These are phyloP conservation scores for Cicer yamashitae DNA, from an alignment of 306 rosid species.

Conservation along the genomic window DNA sequence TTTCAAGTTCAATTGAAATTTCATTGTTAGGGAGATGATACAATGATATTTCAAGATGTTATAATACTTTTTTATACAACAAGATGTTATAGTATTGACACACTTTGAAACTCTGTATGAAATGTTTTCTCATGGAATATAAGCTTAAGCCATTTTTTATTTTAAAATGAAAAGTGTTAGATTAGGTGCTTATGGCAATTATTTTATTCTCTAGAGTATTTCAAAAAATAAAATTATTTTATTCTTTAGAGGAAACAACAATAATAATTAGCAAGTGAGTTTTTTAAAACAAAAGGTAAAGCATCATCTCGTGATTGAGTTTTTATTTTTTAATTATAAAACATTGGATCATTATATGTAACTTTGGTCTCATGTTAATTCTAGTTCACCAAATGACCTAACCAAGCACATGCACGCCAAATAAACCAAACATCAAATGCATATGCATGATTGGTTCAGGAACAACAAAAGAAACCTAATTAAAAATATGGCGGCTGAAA, in stretches of 20 bases:
- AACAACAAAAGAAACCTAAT: not conserved
- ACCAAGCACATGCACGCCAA: conserved; percentile 9
- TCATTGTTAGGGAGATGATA: too few species aligned
- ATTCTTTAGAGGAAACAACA: too few species aligned
- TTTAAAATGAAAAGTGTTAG: too few species aligned
- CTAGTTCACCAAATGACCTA: not conserved
- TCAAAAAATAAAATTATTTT: too few species aligned
- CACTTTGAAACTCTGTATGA: too few species aligned
- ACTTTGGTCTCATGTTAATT: not conserved
- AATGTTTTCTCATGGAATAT: too few species aligned
- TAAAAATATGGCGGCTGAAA: not conserved
- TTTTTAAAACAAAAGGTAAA: not conserved
- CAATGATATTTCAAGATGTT: too few species aligned
- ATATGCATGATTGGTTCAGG: conserved; percentile 28
- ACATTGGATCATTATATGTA: not conserved
- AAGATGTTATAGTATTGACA: too few species aligned
- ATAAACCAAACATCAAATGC: conserved; percentile 27
- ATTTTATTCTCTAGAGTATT: too few species aligned
- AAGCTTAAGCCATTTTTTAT: too few species aligned
- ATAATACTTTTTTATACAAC: too few species aligned
- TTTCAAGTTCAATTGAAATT: not conserved
- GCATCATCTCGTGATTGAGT: conserved; percentile 12
- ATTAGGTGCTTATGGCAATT: too few species aligned
- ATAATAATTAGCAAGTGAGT: not conserved
- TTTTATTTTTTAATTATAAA: conserved; percentile 4